Conservation (phyloP, 2,329 filamentous ascomycete genomes). For the Zymoseptoria ardabiliae region DNA sequence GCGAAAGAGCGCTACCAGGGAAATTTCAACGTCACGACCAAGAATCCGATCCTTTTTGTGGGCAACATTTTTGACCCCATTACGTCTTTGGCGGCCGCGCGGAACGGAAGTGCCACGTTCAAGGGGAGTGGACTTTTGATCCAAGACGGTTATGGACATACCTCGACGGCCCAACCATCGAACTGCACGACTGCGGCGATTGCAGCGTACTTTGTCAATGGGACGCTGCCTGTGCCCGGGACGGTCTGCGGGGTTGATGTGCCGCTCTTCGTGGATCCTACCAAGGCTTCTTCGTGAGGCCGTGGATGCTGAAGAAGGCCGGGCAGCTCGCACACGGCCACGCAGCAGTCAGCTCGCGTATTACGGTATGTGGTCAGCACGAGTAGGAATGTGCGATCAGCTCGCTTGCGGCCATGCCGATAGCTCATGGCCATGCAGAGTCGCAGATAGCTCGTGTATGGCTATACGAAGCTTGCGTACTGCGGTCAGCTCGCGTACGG, state of each 20-base stretch:
- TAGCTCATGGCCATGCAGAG: no score
- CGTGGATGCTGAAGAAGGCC: background rate
- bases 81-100: conserved; percentile 35
- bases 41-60: conserved; percentile 33
- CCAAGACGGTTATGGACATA: conserved; percentile 27
- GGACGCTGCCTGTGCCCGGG: conserved; percentile 29
- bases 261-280: conserved; percentile 1
- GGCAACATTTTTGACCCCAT: conserved; percentile 34
- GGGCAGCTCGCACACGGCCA: no score
- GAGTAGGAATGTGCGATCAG: no score
- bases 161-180: conserved; percentile 24
- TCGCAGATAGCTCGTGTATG: no score
- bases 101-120: conserved; percentile 32
- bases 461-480: no score
- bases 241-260: conserved; percentile 27
- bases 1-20: conserved; percentile 33
- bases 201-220: conserved; percentile 30
- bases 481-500: no score
- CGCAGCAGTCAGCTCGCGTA: no score
- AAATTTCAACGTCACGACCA: conserved; percentile 29
- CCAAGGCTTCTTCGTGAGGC: background rate
- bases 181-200: conserved; percentile 26
- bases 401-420: no score
- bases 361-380: no score
- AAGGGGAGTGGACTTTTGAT: conserved; percentile 34